A percentile compares a stretch with the other conserved stretches of the same genome.
Conservation (phyloP, 805 yeast species). For the Suhomyces xylopsoci region DNA sequence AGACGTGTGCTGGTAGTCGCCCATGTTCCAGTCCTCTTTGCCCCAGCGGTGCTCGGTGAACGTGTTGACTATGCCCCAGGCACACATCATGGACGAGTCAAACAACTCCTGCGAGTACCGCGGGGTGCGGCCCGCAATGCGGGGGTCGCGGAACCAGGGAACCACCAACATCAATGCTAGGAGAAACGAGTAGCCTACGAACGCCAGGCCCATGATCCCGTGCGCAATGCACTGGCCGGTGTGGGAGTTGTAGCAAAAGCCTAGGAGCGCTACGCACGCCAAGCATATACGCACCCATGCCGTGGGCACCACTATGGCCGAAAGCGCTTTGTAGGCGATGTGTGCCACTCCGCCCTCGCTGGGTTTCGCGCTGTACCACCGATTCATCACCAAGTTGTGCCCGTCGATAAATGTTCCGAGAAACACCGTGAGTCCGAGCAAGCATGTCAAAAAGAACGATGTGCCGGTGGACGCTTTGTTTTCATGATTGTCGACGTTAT, state of each 20-base stretch:
- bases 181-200: conserved; percentile 74
- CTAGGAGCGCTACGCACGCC: conserved; percentile 81
- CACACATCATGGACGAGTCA: conserved; percentile 75
- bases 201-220: conserved; percentile 94
- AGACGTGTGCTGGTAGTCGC: conserved; percentile 91
- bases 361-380: conserved; percentile 31
- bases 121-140: conserved; percentile 10
- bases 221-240: conserved; percentile 97
- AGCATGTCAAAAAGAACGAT: conserved; percentile 55
- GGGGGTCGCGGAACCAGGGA: conserved; percentile 64
- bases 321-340: conserved; percentile 39
- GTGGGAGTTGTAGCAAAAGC: conserved; percentile 79
- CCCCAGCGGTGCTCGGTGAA: conserved; percentile 98
- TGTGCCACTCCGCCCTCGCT: conserved; percentile 35
- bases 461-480: conserved; percentile 67
- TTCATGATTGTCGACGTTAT: conserved; percentile 57
- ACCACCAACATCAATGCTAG: conserved; percentile 62
- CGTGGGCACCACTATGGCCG: conserved; percentile 46
- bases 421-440: conserved; percentile 47
- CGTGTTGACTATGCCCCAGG: conserved; percentile 92
- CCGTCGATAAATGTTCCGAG: conserved; percentile 57
- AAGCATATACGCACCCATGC: conserved; percentile 81
- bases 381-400: conserved; percentile 39
- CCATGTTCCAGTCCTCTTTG: conserved; percentile 79
- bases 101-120: conserved; percentile 71